Percentiles rank a stretch among this genome's conserved stretches.
Conservation (phyloP, 106 monocot species). For the Platanthera guangdongensis region DNA sequence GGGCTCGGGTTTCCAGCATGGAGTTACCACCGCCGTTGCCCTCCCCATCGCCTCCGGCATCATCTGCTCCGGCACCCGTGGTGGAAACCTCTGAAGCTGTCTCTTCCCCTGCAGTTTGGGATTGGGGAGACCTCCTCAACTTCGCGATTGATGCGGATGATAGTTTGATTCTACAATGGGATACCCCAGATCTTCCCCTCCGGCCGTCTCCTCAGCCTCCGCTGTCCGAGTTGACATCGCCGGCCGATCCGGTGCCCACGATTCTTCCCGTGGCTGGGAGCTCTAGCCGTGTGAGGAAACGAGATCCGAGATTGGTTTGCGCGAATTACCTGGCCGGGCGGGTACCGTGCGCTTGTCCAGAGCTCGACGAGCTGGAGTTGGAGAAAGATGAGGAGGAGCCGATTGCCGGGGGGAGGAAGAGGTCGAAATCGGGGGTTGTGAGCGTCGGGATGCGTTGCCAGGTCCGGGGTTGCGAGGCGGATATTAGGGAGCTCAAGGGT, state of each 20-base stretch:
- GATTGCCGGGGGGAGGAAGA: constrained; percentile 33
- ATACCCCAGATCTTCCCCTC: neutral
- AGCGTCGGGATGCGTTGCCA: constrained; percentile 50
- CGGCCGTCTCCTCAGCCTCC: constrained; percentile 6
- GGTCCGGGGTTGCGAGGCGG: constrained; percentile 75
- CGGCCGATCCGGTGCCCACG: neutral
- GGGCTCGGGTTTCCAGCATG: constrained; percentile 4
- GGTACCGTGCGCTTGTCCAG: constrained; percentile 86
- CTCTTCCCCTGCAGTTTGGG: constrained; percentile 26
- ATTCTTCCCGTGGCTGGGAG: neutral
- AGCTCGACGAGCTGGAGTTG: constrained; percentile 49
- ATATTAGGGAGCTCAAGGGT: constrained; percentile 87
- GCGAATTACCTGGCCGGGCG: constrained; percentile 70
- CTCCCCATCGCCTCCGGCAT: neutral
- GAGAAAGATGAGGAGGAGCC: constrained; percentile 40
- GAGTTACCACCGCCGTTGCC: constrained; percentile 4
- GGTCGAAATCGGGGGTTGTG: constrained; percentile 18
- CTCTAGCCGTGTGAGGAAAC: constrained; percentile 46
- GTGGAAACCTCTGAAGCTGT: constrained; percentile 7
- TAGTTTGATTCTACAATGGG: constrained; percentile 30
- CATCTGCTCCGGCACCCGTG: neutral
- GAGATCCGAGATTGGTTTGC: constrained; percentile 75
- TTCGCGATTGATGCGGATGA: constrained; percentile 46
- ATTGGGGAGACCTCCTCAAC: constrained; percentile 55
- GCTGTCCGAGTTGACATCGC: too few relatives aligned